phyloP scores from a whole-genome alignment of 768 basidiomycete genomes.

The Lactarius psammicola region DNA sequence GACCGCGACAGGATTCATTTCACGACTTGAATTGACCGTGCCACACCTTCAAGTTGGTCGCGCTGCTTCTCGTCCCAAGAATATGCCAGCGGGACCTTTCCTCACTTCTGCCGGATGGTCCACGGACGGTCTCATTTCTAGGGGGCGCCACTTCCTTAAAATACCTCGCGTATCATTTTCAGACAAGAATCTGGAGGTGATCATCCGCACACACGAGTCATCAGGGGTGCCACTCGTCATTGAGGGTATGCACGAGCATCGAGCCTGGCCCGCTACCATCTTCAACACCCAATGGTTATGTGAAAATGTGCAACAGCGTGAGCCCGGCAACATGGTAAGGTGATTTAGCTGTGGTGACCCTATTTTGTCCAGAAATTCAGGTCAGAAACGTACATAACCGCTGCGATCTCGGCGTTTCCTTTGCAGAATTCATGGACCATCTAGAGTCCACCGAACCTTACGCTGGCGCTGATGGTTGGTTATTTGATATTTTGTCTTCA shows the following conservation, averaged over 20 bases:
- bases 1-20: not conserved
- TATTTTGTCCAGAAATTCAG: slow-evolving; percentile 45
- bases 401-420: slow-evolving; percentile 49
- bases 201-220: slow-evolving; percentile 37
- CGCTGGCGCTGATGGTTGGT: slow-evolving; percentile 15
- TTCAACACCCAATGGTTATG: slow-evolving; percentile 59
- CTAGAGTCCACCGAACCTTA: slow-evolving; percentile 6
- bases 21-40: too few relatives aligned
- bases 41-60: not conserved
- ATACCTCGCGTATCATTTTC: slow-evolving; percentile 42
- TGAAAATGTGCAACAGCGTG: slow-evolving; percentile 32
- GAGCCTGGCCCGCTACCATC: slow-evolving; percentile 51
- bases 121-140: slow-evolving; percentile 40
- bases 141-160: slow-evolving; percentile 43
- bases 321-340: not conserved
- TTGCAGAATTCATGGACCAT: slow-evolving; percentile 51
- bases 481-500: slow-evolving; percentile 3
- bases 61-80: not conserved
- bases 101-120: slow-evolving; percentile 46
- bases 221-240: slow-evolving; percentile 66
- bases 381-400: slow-evolving; percentile 65
- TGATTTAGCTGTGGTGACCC: slow-evolving; percentile 4
- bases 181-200: slow-evolving; percentile 29
- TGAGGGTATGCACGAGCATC: slow-evolving; percentile 53
- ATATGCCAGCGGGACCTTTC: slow-evolving; percentile 10